phyloP scores from a whole-genome alignment of 2,329 filamentous ascomycete genomes.

The Alternaria triticimaculans region DNA sequence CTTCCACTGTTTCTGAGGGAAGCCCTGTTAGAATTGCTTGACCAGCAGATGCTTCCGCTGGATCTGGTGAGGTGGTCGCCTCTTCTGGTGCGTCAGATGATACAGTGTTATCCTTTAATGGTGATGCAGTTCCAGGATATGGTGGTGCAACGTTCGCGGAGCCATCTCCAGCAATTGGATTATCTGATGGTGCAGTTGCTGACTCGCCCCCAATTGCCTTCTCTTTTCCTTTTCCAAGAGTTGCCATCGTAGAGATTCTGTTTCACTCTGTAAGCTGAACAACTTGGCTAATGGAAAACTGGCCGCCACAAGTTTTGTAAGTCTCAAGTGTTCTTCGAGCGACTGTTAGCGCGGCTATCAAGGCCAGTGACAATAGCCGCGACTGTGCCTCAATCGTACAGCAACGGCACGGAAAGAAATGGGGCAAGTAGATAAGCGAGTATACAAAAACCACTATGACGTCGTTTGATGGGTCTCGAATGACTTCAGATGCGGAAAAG shows the following conservation, averaged over 20 bases:
- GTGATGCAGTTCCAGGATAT: neutral
- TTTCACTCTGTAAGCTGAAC: neutral
- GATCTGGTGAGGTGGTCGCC: neutral
- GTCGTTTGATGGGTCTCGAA: neutral
- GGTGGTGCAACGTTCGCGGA: neutral
- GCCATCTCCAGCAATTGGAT: neutral
- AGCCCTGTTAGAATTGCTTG: neutral
- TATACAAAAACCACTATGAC: neutral
- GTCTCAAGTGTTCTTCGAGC: neutral
- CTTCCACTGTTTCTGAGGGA: constrained; percentile 4
- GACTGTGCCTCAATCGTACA: constrained; percentile 5
- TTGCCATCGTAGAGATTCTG: neutral
- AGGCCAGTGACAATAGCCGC: neutral
- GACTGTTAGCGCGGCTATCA: neutral
- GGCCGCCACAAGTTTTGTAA: neutral
- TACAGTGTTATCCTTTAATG: neutral
- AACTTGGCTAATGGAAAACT: too few relatives aligned
- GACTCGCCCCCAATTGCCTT: neutral
- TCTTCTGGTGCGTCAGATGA: neutral
- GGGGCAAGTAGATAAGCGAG: constrained; percentile 5
- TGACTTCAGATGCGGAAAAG: neutral
- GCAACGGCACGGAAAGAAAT: constrained; percentile 4
- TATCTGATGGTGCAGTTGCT: neutral
- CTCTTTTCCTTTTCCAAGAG: constrained; percentile 6
- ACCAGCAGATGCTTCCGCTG: neutral